Evolutionary conservation across 2,329 filamentous ascomycete genomes (phyloP), one percentile per base, ranked within the genome.

Genomic region (Fragosphaeria purpurea): DNA sequence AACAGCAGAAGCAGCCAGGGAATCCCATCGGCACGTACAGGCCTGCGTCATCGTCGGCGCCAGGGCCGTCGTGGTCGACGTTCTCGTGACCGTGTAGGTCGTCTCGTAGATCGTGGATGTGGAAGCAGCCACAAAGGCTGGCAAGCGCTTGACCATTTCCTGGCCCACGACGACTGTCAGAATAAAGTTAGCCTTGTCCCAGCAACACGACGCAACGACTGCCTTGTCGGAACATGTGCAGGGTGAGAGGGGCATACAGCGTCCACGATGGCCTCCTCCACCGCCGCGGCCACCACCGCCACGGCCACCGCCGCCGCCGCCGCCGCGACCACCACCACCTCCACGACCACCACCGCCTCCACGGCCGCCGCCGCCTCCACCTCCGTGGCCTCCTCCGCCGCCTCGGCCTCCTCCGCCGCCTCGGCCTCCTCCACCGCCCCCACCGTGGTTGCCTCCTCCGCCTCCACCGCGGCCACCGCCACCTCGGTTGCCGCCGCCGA

Each of bases 51-150:
- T 50, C 3, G 58, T 59, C 9, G 46, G 47, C 8, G 53, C 50
- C 31, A 50, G 35, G 11, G 55, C 55, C n/a, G 56, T 50, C 30
- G 53, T 34, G 7, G 53, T 57, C 9, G 55, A 50, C 2, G 58
- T 59, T 12, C 51, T 52, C 6, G 58, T 58, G 10, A 58, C 51
- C 4, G 58, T 60, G 32, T 53, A 56, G 4, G 54, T 57, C 32
- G 56, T 56, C 41, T 58, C 53, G 12, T 54, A 50, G 11, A 57
- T 44, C 6, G 56, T 58, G 38, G 50, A 57, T 1, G 57, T 60
- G 34, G 55, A 50, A 6, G 50, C 56, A 12, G 57, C 58, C 30
- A 54, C 46, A 9, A 50, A 50, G 33, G 53, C 54, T 10, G 49
- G 35, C 8, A 50, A 46, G 11, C 55, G 51, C 46, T 43, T 44